These are phyloP conservation scores for Pyricularia sp. DNA, from an alignment of 2,329 filamentous ascomycete genomes.

Conservation along the genomic window DNA sequence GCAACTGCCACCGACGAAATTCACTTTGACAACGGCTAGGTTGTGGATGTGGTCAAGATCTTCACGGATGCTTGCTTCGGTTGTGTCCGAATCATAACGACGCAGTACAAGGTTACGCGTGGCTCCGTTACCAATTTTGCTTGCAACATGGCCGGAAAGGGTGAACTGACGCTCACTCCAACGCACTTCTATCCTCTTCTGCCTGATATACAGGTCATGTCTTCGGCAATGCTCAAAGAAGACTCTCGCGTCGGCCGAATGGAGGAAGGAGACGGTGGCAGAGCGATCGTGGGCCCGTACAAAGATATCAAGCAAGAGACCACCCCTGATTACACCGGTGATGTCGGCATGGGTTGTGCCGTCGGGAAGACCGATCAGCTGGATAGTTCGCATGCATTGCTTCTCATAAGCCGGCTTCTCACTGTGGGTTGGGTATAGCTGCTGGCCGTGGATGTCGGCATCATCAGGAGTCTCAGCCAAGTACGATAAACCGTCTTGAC, in stretches of 20 bases:
- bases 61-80: slow-evolving; percentile 54
- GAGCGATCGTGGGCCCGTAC: slow-evolving; percentile 48
- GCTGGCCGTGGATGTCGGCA: slow-evolving; percentile 8
- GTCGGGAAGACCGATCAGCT: slow-evolving; percentile 53
- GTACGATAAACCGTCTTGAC: slow-evolving; percentile 2
- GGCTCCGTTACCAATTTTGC: slow-evolving; percentile 56
- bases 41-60: slow-evolving; percentile 81
- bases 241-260: slow-evolving; percentile 48
- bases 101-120: slow-evolving; percentile 67
- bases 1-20: slow-evolving; percentile 48
- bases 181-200: slow-evolving; percentile 53
- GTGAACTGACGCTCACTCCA: slow-evolving; percentile 67
- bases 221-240: slow-evolving; percentile 57
- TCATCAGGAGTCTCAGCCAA: neutral
- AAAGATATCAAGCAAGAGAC: slow-evolving; percentile 59
- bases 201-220: slow-evolving; percentile 59
- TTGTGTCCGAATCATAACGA: slow-evolving; percentile 46
- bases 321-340: slow-evolving; percentile 56
- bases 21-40: slow-evolving; percentile 58
- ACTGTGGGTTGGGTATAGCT: slow-evolving; percentile 7
- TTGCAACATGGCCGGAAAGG: slow-evolving; percentile 51
- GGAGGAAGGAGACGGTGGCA: slow-evolving; percentile 62
- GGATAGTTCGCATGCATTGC: slow-evolving; percentile 45
- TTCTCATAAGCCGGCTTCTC: slow-evolving; percentile 23
- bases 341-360: slow-evolving; percentile 58